phyloP scores from a whole-genome alignment of 2,329 filamentous ascomycete species.

The Ploettnerulaceae sp. region DNA sequence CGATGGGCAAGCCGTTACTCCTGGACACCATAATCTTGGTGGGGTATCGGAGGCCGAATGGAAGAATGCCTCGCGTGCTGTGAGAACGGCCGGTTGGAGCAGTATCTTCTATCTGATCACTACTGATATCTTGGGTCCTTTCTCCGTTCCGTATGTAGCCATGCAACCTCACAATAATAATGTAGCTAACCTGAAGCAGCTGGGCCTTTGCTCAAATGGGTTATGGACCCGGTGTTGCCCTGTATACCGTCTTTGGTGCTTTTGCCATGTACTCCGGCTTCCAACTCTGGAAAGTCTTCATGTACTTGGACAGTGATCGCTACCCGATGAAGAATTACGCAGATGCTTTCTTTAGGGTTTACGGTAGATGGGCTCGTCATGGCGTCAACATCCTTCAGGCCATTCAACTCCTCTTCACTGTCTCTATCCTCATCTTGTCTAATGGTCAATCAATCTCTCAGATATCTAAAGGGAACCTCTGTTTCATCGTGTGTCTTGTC shows the following conservation, averaged over 20 bases:
- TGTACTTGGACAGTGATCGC: conserved; percentile 24
- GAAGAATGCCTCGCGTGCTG: conserved; percentile 42
- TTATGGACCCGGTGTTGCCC: conserved; percentile 25
- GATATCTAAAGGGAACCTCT: conserved; percentile 44
- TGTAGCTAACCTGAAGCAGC: conserved; percentile 24
- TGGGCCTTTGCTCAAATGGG: conserved; percentile 36
- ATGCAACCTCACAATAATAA: conserved; percentile 25
- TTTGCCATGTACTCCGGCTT: conserved; percentile 27
- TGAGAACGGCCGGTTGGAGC: conserved; percentile 43
- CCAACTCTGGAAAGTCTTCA: conserved; percentile 25
- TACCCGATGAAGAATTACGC: conserved; percentile 28
- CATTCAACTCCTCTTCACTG: conserved; percentile 46
- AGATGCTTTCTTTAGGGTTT: conserved; percentile 42
- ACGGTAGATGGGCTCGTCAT: conserved; percentile 42
- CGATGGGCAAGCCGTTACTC: conserved; percentile 12
- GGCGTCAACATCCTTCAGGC: conserved; percentile 45
- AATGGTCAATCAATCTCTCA: conserved; percentile 52
- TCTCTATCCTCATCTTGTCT: conserved; percentile 47
- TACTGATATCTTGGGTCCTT: conserved; percentile 26
- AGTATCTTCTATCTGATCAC: conserved; percentile 38
- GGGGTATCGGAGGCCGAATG: conserved; percentile 40
- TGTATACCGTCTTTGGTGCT: conserved; percentile 25
- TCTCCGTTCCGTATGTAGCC: conserved; percentile 18
- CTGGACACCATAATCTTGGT: conserved; percentile 7
- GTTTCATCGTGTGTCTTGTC: conserved; percentile 48